Evolutionary conservation across 768 basidiomycete species (phyloP).

Genomic region (Lactarius deliciosus): DNA sequence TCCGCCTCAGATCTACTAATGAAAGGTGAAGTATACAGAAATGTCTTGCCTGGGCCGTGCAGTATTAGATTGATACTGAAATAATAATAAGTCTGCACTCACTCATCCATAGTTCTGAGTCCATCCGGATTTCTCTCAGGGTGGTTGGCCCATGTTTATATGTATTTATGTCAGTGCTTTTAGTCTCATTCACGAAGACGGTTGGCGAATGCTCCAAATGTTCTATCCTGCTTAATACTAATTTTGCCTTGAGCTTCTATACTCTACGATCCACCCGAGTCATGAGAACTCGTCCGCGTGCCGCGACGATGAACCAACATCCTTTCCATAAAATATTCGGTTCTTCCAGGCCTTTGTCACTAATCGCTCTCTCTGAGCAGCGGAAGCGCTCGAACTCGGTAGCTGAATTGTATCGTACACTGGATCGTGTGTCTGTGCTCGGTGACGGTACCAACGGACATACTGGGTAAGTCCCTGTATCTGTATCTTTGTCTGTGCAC

Average conservation of each 20-base stretch:
- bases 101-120: too few relatives aligned
- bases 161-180: too few relatives aligned
- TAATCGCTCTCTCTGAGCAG: slow-evolving; percentile 12
- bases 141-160: too few relatives aligned
- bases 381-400: slow-evolving; percentile 28
- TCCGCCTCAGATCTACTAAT: too few relatives aligned
- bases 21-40: too few relatives aligned
- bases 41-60: too few relatives aligned
- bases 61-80: too few relatives aligned
- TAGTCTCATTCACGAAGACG: neutral
- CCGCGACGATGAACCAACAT: neutral
- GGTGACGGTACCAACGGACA: slow-evolving; percentile 61
- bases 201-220: neutral
- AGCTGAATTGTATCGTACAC: slow-evolving; percentile 29
- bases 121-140: too few relatives aligned
- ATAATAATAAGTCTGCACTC: too few relatives aligned
- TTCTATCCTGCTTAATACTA: neutral
- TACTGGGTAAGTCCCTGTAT: slow-evolving; percentile 50
- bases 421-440: slow-evolving; percentile 74
- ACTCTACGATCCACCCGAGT: neutral
- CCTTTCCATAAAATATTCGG: neutral
- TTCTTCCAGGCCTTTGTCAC: slow-evolving; percentile 6
- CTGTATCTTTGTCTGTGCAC: neutral
- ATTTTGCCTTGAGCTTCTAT: neutral
- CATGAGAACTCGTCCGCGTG: neutral